Base-by-base conservation (phyloP, 176 grass and related monocot genomes). In the Leersia perrieri region DNA sequence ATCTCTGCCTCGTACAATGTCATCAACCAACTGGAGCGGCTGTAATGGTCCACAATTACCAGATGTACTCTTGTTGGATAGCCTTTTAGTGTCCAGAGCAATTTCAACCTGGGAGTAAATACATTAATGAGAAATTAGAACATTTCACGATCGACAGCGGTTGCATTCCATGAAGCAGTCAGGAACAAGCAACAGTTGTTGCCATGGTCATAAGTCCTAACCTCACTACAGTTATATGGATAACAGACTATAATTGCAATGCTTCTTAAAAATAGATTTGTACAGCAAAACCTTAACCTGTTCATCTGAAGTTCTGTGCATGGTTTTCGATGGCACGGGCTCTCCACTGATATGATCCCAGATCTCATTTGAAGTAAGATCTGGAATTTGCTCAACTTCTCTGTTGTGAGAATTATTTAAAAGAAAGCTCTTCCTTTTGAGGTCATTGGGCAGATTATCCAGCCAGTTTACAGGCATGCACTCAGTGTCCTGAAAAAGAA, bases 401-500 rank as follows among this genome's bases (percentile, higher is more conserved):
- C 60, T 41, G 15, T 5, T 66, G 39, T 76, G 38, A 31, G 11
- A 30, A 53, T 87, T 79, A 73, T 84, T 84, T 40, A 40, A 34
- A 53, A 79, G 22, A 73, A 25, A 78, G 42, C 11, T 62, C 72
- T 83, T 73, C 29, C 53, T 89, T 75, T 47, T 78, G 79, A 85
- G 71, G 57, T 85, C 39, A 1, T 86, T 82, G 73, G 88, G 82
- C 71, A 78, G 65, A 80, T 85, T 88, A 63, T 80, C 75, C 64
- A 1, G 72, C 75, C 74, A 85, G 81, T 83, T 85, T 62, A 83
- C 31, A 77, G 91, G 88, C 91, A 94, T 94, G 63, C 91, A 88
- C 74, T 94, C 88, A 83, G 83, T 90, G 73, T 94, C 91, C 91
- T 94, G 79, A 83, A 90, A 47, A 64, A 53, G 51, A 14, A 75